A percentile compares a stretch with the other conserved stretches of the same genome.
These are phyloP conservation scores for Diaporthe longicolla DNA, from an alignment of 2,329 filamentous ascomycete genomes.

Conservation along the genomic window DNA sequence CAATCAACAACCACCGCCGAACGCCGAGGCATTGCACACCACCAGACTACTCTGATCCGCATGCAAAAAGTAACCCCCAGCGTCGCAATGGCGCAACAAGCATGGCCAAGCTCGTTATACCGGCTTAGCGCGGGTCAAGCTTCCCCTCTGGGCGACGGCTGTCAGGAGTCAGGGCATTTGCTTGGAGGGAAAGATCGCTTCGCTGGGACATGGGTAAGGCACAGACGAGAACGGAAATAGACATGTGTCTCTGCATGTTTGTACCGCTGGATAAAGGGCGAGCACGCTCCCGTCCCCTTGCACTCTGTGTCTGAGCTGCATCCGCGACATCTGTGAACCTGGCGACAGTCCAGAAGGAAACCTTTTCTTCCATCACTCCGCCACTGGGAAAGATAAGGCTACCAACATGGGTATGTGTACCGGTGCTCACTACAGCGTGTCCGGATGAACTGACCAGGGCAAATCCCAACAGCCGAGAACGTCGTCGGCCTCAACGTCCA, in stretches of 20 bases:
- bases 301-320: neutral
- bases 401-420: conserved; percentile 21
- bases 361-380: neutral
- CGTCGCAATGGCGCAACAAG: conserved; percentile 33
- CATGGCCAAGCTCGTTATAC: conserved; percentile 29
- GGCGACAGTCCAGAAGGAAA: conserved; percentile 8
- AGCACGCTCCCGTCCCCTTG: neutral
- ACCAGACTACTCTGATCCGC: conserved; percentile 8
- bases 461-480: conserved; percentile 12
- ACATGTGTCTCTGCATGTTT: neutral
- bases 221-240: neutral
- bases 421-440: neutral
- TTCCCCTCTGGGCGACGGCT: conserved; percentile 23
- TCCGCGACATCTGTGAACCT: neutral
- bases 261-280: conserved; percentile 1
- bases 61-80: neutral
- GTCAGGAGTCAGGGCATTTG: conserved; percentile 10
- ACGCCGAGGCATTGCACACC: neutral
- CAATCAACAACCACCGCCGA: conserved; percentile 10
- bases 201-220: neutral
- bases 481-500: conserved; percentile 25
- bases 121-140: conserved; percentile 27
- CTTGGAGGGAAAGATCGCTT: neutral
- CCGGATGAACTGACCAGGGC: neutral
- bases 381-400: conserved; percentile 23